These are phyloP conservation scores for Neophaeococcomyces mojaviensis DNA, from an alignment of 2,329 filamentous ascomycete species.

Conservation along the genomic window DNA sequence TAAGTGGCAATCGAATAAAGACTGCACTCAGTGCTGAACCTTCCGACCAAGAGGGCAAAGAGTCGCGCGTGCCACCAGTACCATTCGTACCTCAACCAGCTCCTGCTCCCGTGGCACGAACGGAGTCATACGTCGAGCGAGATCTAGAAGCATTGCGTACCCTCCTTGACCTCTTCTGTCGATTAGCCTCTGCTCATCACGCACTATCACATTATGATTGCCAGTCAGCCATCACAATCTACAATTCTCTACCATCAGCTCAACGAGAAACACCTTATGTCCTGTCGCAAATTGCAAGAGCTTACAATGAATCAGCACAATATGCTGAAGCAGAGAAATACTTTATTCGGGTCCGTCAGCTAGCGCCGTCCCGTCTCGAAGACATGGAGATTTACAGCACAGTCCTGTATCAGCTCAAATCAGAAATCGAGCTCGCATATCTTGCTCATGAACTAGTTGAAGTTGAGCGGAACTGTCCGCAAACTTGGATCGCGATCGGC, in stretches of 20 bases:
- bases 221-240: conserved; percentile 65
- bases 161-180: conserved; percentile 72
- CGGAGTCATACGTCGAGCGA: conserved; percentile 40
- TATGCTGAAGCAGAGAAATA: conserved; percentile 82
- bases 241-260: conserved; percentile 59
- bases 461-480: conserved; percentile 76
- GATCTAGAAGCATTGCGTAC: conserved; percentile 69
- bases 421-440: conserved; percentile 84
- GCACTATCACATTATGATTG: conserved; percentile 72
- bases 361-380: conserved; percentile 74
- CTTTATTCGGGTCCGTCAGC: conserved; percentile 69
- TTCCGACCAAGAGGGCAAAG: conserved; percentile 63
- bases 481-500: conserved; percentile 92
- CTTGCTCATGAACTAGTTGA: conserved; percentile 86
- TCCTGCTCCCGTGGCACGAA: conserved; percentile 25
- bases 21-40: conserved; percentile 45
- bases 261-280: conserved; percentile 94
- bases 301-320: conserved; percentile 81
- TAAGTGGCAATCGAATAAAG: conserved; percentile 83
- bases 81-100: conserved; percentile 26
- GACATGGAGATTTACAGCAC: conserved; percentile 99
- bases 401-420: conserved; percentile 95
- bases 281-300: conserved; percentile 79
- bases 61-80: conserved; percentile 35
- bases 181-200: conserved; percentile 73